These are phyloP conservation scores for Flaveria sonorensis DNA, from an alignment of 129 eudicot genomes.

Conservation along the genomic window DNA sequence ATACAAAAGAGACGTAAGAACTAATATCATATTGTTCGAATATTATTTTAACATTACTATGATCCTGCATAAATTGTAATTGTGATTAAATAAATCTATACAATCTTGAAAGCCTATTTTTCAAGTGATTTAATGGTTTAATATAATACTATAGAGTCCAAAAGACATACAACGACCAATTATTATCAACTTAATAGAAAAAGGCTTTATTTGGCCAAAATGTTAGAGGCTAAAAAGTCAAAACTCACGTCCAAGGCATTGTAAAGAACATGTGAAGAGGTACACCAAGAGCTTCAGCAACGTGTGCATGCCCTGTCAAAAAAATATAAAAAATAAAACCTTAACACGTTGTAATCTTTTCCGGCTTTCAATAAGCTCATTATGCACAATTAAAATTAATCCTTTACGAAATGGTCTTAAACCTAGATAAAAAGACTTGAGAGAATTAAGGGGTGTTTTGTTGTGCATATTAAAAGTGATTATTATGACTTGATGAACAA, in stretches of 20 bases:
- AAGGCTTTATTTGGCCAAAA: neutral
- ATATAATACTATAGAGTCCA: neutral
- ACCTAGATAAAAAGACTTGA: neutral
- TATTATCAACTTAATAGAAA: neutral
- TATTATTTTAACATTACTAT: neutral
- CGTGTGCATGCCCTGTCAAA: constrained; percentile 83
- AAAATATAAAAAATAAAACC: constrained; percentile 8
- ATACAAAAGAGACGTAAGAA: constrained; percentile 42
- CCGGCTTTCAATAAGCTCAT: constrained; percentile 2
- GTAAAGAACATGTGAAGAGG: constrained; percentile 98
- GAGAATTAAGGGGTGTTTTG: constrained; percentile 5
- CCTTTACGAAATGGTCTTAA: neutral
- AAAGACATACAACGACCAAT: neutral
- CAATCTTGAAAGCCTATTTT: neutral
- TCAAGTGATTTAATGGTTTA: neutral
- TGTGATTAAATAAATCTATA: neutral
- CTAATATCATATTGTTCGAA: constrained; percentile 11
- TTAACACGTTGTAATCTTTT: constrained; percentile 11
- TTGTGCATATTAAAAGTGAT: neutral
- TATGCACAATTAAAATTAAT: too few species aligned
- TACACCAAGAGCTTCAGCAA: constrained; percentile 97
- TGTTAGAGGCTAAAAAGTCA: neutral
- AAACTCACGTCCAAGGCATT: constrained; percentile 99
- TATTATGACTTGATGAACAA: neutral
- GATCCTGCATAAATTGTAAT: constrained; percentile 8